phyloP scores from a whole-genome alignment of 2,329 filamentous ascomycete genomes.

The Talaromyces sp. region DNA sequence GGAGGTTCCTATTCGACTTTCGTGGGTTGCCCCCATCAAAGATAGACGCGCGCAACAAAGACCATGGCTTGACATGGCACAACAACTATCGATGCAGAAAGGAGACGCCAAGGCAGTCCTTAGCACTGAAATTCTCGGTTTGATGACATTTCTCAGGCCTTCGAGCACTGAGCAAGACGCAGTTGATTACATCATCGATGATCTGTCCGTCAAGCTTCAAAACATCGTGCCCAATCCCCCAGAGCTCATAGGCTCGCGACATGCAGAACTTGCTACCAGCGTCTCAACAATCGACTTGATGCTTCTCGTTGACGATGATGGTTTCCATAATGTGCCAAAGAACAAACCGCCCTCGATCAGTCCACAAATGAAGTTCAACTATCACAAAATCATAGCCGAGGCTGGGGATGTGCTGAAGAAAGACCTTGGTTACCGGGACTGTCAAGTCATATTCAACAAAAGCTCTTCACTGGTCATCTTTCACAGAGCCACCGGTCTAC shows the following conservation, averaged over 20 bases:
- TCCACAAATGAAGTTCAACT: conserved; percentile 29
- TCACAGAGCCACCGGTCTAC: conserved; percentile 49
- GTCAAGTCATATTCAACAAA: conserved; percentile 25
- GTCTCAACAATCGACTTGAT: conserved; percentile 56
- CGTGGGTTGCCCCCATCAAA: conserved; percentile 18
- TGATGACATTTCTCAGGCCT: conserved; percentile 45
- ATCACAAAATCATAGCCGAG: conserved; percentile 24
- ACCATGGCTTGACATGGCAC: conserved; percentile 36
- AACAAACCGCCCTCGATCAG: conserved; percentile 35
- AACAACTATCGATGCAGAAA: conserved; percentile 1
- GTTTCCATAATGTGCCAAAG: conserved; percentile 15
- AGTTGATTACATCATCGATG: conserved; percentile 26
- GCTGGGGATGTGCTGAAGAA: conserved; percentile 25
- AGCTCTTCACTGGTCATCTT: conserved; percentile 34
- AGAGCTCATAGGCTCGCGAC: conserved; percentile 53
- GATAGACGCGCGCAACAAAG: conserved; percentile 22
- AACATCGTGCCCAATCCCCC: conserved; percentile 29
- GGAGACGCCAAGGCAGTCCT: conserved; percentile 31
- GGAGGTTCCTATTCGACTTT: neutral
- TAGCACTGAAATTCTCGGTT: conserved; percentile 47
- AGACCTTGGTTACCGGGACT: conserved; percentile 21
- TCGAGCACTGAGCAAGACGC: conserved; percentile 41
- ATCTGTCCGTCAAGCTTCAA: conserved; percentile 31
- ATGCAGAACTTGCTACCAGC: conserved; percentile 51
- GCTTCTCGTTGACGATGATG: conserved; percentile 30